Conservation (phyloP, 345 rosid genomes). For the Populus pruinosa region DNA sequence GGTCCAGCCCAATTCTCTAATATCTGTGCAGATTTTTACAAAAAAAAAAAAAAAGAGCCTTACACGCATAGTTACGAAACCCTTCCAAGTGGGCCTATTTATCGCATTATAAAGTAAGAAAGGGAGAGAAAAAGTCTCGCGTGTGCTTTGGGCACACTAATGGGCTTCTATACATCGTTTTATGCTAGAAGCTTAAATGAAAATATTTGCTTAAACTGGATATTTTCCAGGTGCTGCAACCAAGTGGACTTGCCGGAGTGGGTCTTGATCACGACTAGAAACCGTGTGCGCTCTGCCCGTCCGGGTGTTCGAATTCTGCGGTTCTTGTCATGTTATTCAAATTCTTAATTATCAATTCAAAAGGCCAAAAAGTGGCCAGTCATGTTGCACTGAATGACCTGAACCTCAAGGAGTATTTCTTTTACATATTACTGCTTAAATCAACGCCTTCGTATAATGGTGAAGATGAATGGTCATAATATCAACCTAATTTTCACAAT, state of each 20-base stretch:
- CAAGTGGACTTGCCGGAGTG: conserved; percentile 60
- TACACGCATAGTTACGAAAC: not conserved
- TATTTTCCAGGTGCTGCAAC: no score
- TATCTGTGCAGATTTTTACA: not conserved
- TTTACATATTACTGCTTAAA: no score
- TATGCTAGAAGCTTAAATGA: not conserved
- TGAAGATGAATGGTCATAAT: conserved; percentile 23
- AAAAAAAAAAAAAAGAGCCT: not conserved
- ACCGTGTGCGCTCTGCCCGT: conserved; percentile 90
- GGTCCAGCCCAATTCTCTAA: not conserved
- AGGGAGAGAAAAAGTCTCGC: not conserved
- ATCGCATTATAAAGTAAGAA: not conserved
- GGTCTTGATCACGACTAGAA: conserved; percentile 90
- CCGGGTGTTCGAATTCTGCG: conserved; percentile 80
- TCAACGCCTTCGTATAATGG: no score
- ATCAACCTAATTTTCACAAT: conserved; percentile 61
- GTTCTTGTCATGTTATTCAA: conserved; percentile 23
- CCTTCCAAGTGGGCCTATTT: not conserved
- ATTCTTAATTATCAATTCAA: no score
- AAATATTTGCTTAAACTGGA: no score
- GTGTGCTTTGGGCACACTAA: not conserved
- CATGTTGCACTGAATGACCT: no score
- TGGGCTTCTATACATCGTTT: not conserved
- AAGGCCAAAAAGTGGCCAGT: no score
- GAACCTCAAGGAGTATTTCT: no score